Base-by-base conservation (phyloP, 73 alveolate genomes). In the Paramecium sonneborni region DNA sequence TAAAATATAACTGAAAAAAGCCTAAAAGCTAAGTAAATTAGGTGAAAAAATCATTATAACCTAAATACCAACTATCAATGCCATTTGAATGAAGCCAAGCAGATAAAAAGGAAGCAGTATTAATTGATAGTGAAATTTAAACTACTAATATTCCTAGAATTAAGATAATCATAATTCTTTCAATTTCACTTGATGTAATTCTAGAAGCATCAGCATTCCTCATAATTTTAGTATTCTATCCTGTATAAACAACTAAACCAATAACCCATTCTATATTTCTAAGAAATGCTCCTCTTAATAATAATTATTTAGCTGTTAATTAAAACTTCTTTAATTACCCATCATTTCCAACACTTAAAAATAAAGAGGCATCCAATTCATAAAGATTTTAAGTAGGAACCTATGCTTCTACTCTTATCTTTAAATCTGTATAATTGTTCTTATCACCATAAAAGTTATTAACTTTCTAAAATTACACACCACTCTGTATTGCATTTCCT, bases 251-350 rank as follows among this genome's bases (percentile, higher is more conserved):
- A 28, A 93, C 96, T 18, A 97, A 38, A 0, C 99, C 99, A 15
- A 97, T 68, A 11, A 97, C 86, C 98, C 99, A 98, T 46, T 95
- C 97, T 20, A 99, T 98, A 87, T 97, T 96, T 87, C 95, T 96
- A 24, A 97, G 93, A 52, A 85, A 79, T 1, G 99, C 97, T n/a
- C 99, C 99, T 93, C 98, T 98, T 46, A 98, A 91, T 46, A 98
- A 92, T 37, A 98, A 95, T 92, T 98, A 96, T 20, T 95, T 69
- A 23, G 39, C 88, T 38, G 57, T 41, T 44, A 37, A 21, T 43
- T 41, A 43, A 62, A 5, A 88, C 39, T 43, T 88, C 72, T 69
- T 69, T 7, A 3, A 52, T 24, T 28, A 6, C 5, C 48, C 21
- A 26, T 46, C 93, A 48, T 3, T 48, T 48, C 72, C 85, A 12